Percentiles rank a stretch among this genome's conserved stretches.
Conservation (phyloP, 768 basidiomycete genomes). For the Hypholoma sublateritium region DNA sequence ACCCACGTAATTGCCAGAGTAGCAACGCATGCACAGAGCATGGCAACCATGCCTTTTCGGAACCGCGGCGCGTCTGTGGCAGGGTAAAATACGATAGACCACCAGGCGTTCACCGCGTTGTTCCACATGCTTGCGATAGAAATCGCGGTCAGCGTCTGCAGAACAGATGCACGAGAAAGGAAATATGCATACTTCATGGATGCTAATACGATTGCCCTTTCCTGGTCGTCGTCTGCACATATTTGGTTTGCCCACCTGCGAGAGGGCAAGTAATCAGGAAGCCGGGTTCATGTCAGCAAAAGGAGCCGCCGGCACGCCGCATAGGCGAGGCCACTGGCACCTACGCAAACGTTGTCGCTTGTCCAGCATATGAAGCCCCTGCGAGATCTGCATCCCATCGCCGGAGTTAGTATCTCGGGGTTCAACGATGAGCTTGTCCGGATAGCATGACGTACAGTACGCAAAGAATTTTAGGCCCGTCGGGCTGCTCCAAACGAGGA, state of each 20-base stretch:
- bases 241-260: constrained; percentile 78
- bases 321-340: constrained; percentile 19
- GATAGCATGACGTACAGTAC: constrained; percentile 47
- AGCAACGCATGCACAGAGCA: constrained; percentile 58
- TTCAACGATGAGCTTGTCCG: neutral
- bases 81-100: constrained; percentile 71
- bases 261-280: neutral
- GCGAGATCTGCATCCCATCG: constrained; percentile 40
- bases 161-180: neutral
- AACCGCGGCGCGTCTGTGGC: constrained; percentile 71
- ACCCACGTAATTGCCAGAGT: constrained; percentile 55
- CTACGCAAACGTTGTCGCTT: constrained; percentile 74
- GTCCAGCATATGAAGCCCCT: constrained; percentile 72
- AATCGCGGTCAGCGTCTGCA: neutral
- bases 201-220: constrained; percentile 67
- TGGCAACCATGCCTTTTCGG: constrained; percentile 66
- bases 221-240: constrained; percentile 68
- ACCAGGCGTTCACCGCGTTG: constrained; percentile 69
- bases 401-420: neutral
- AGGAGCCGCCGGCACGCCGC: neutral
- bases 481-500: constrained; percentile 62
- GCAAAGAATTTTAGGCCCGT: constrained; percentile 72
- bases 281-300: neutral
- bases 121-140: constrained; percentile 56
- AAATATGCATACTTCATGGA: constrained; percentile 64